phyloP scores from a whole-genome alignment of 1,284 basidiomycete species.

The Malassezia yamatoensis region DNA sequence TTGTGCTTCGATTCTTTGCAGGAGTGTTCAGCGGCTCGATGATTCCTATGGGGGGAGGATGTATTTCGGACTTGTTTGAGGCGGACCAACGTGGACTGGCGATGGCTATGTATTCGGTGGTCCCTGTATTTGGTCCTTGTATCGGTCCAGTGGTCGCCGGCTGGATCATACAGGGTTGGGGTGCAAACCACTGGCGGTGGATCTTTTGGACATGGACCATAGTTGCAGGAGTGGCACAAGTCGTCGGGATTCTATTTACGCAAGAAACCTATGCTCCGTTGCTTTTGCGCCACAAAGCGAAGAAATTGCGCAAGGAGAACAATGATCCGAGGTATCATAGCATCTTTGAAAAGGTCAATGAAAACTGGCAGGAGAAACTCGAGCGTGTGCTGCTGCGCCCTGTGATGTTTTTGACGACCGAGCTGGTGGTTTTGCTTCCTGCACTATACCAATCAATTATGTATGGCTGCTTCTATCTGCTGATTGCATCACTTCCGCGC shows the following conservation, averaged over 20 bases:
- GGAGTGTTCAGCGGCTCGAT: constrained; percentile 46
- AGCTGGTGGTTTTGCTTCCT: constrained; percentile 53
- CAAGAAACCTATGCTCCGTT: constrained; percentile 61
- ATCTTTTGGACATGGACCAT: constrained; percentile 18
- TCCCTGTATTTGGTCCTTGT: constrained; percentile 39
- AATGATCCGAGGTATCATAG: constrained; percentile 23
- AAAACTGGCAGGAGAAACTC: constrained; percentile 42
- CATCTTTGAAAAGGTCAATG: constrained; percentile 25
- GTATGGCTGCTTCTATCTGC: constrained; percentile 51
- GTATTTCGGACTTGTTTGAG: constrained; percentile 62
- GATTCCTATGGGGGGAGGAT: constrained; percentile 53
- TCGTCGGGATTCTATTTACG: constrained; percentile 56
- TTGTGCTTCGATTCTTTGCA: constrained; percentile 27
- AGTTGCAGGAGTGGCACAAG: constrained; percentile 28
- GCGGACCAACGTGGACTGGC: constrained; percentile 51
- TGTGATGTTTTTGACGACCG: constrained; percentile 51
- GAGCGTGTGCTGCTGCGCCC: constrained; percentile 51
- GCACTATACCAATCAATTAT: constrained; percentile 51
- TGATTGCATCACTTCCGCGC: constrained; percentile 60
- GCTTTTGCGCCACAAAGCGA: constrained; percentile 51
- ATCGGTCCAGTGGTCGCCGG: constrained; percentile 13
- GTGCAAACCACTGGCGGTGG: constrained; percentile 14
- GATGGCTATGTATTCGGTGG: constrained; percentile 53
- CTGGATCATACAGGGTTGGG: constrained; percentile 19
- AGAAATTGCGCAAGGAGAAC: constrained; percentile 31